Evolutionary conservation across 73 alveolate genomes (phyloP).

Genomic region (Blepharisma stoltei): DNA sequence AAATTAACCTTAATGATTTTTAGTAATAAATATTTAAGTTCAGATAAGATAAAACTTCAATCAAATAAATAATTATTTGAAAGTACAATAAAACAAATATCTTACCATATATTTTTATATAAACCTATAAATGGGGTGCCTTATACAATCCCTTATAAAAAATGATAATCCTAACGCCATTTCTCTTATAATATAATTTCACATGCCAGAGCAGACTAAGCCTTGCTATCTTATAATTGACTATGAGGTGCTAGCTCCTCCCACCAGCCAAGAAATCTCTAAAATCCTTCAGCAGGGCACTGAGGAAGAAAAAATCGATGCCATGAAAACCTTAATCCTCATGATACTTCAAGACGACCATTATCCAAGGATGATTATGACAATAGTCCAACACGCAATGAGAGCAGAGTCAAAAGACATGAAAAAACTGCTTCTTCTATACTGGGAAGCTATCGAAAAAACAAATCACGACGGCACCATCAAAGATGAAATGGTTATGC

Average conservation of each 20-base stretch:
- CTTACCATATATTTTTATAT: too few relatives aligned
- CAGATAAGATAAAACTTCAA: too few relatives aligned
- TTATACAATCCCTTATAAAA: too few relatives aligned
- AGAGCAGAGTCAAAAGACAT: slow-evolving; percentile 80
- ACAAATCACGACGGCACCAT: slow-evolving; percentile 89
- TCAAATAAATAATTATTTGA: too few relatives aligned
- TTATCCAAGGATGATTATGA: slow-evolving; percentile 89
- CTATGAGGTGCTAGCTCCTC: slow-evolving; percentile 25
- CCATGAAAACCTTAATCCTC: slow-evolving; percentile 80
- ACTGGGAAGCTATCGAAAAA: slow-evolving; percentile 98
- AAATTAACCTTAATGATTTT: too few relatives aligned
- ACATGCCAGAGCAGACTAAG: slow-evolving; percentile 21
- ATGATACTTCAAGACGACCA: slow-evolving; percentile 88
- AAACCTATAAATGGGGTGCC: too few relatives aligned
- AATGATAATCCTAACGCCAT: too few relatives aligned
- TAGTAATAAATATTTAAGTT: too few relatives aligned
- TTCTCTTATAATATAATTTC: too few relatives aligned
- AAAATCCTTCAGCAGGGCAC: slow-evolving; percentile 66
- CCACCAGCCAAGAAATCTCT: slow-evolving; percentile 7
- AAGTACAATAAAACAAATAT: too few relatives aligned
- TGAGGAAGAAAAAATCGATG: slow-evolving; percentile 82
- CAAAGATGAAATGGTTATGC: slow-evolving; percentile 94
- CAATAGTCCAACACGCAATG: slow-evolving; percentile 74
- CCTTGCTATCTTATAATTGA: slow-evolving; percentile 28
- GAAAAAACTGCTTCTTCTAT: slow-evolving; percentile 86